These are phyloP conservation scores for Naumovozyma baii DNA, from an alignment of 805 yeast species.

Conservation along the genomic window DNA sequence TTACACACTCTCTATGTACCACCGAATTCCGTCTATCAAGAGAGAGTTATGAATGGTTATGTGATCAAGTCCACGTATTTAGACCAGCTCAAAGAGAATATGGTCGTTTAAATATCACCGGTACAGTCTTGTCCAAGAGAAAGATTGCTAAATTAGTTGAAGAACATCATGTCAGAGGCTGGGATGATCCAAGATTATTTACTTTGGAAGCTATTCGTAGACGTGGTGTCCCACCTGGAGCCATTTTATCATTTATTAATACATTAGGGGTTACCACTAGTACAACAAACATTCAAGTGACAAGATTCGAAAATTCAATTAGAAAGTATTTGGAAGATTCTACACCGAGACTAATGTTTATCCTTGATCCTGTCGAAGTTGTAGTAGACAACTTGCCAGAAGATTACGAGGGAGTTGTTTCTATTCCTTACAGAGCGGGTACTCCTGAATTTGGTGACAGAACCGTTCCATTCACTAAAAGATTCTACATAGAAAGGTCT, in stretches of 20 bases:
- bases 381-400: conserved; percentile 74
- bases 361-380: conserved; percentile 77
- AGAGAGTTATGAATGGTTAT: conserved; percentile 96
- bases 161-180: conserved; percentile 74
- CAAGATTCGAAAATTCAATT: conserved; percentile 81
- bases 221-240: conserved; percentile 98
- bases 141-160: conserved; percentile 89
- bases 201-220: conserved; percentile 91
- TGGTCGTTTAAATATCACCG: conserved; percentile 91
- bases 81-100: conserved; percentile 98
- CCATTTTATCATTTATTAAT: conserved; percentile 83
- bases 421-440: conserved; percentile 88
- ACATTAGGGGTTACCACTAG: conserved; percentile 95
- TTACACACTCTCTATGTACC: conserved; percentile 92
- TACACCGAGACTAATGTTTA: conserved; percentile 91
- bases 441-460: conserved; percentile 65
- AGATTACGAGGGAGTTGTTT: conserved; percentile 57
- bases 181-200: conserved; percentile 97
- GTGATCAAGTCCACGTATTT: conserved; percentile 89
- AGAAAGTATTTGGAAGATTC: conserved; percentile 81
- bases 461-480: conserved; percentile 64
- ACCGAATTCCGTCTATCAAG: conserved; percentile 88
- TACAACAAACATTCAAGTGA: conserved; percentile 81
- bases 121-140: conserved; percentile 89
- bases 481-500: conserved; percentile 73